A percentile compares a stretch with the other conserved stretches of the same genome.
Evolutionary conservation across 371 early-diverging fungal genomes (phyloP).

Genomic region (Syncephalastrum sp.): DNA sequence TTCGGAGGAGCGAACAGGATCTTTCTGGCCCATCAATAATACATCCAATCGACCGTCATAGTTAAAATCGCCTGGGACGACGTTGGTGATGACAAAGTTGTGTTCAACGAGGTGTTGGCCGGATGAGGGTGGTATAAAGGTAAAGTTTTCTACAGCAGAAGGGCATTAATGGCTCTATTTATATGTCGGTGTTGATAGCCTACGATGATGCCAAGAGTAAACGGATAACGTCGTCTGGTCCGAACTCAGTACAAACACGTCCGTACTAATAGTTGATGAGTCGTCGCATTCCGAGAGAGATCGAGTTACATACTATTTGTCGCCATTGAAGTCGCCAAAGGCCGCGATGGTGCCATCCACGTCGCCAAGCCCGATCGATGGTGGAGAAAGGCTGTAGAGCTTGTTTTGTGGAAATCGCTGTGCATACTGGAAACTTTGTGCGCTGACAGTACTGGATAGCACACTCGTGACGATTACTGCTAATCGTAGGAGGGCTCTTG

Average conservation of each 20-base stretch:
- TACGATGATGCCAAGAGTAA: constrained; percentile 69
- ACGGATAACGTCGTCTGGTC: constrained; percentile 65
- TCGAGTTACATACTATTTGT: constrained; percentile 59
- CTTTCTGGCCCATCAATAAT: constrained; percentile 66
- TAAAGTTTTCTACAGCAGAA: constrained; percentile 21
- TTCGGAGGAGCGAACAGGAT: constrained; percentile 16
- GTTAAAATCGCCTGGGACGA: constrained; percentile 84
- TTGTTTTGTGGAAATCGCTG: constrained; percentile 40
- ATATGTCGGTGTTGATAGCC: constrained; percentile 2
- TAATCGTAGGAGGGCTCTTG: no score
- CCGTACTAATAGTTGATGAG: constrained; percentile 52
- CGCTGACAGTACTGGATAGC: constrained; percentile 1
- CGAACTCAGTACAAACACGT: constrained; percentile 67
- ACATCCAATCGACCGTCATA: constrained; percentile 86
- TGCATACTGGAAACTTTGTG: constrained; percentile 43
- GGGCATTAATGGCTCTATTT: not conserved
- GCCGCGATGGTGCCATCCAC: constrained; percentile 77
- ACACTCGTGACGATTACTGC: no score
- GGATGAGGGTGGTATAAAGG: constrained; percentile 18
- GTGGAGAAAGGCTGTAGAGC: constrained; percentile 34
- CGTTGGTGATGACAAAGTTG: constrained; percentile 64
- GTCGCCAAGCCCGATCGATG: constrained; percentile 52
- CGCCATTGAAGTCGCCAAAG: constrained; percentile 85
- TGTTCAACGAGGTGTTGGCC: constrained; percentile 25
- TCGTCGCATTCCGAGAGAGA: not conserved